Evolutionary conservation across 108 stramenopile genomes (phyloP).

Genomic region (Cyclotella choctawhatcheeana): DNA sequence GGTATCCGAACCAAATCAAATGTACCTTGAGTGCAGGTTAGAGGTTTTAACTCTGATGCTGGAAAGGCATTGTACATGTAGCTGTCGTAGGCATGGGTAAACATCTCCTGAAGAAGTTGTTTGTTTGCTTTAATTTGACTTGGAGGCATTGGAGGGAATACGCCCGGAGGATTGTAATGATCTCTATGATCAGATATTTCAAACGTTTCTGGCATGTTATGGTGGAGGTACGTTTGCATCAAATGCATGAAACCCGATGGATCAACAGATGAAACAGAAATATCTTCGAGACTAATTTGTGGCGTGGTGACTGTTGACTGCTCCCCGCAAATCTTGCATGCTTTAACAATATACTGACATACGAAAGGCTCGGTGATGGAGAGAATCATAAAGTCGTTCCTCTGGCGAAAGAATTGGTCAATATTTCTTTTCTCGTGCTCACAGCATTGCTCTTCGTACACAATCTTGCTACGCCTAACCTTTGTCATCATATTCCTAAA

Average conservation of each 20-base stretch:
- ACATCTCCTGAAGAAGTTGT: conserved; percentile 69
- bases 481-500: neutral
- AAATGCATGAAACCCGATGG: conserved; percentile 30
- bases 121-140: conserved; percentile 61
- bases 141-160: conserved; percentile 68
- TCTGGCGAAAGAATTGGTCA: conserved; percentile 43
- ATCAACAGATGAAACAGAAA: conserved; percentile 20
- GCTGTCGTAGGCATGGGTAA: conserved; percentile 86
- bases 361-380: conserved; percentile 29
- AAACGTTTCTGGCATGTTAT: conserved; percentile 19
- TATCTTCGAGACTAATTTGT: neutral
- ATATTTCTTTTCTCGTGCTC: conserved; percentile 18
- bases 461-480: conserved; percentile 40
- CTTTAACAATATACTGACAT: conserved; percentile 33
- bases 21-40: conserved; percentile 73
- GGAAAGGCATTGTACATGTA: conserved; percentile 94
- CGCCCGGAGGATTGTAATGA: neutral
- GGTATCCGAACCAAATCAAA: conserved; percentile 86
- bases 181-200: neutral
- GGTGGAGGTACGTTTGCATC: conserved; percentile 27
- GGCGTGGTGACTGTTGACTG: neutral
- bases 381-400: conserved; percentile 24
- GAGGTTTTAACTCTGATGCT: conserved; percentile 83
- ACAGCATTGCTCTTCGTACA: conserved; percentile 45
- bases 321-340: conserved; percentile 29